A percentile compares a stretch with the other conserved stretches of the same genome.
These are phyloP conservation scores for Alliaria petiolata DNA, from an alignment of 345 rosid genomes.

Conservation along the genomic window DNA sequence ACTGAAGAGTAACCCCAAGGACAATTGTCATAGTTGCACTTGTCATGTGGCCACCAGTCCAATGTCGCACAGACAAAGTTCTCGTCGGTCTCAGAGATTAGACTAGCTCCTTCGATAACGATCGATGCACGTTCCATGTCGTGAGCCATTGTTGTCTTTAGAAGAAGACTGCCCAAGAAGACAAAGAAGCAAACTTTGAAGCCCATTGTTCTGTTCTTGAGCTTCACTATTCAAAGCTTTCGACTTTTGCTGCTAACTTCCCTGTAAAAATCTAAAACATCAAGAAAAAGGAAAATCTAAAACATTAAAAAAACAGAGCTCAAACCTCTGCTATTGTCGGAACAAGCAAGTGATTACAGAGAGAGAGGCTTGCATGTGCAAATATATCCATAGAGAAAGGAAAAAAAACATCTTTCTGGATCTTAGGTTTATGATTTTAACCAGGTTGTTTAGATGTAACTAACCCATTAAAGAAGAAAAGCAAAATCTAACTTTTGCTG, in stretches of 20 bases:
- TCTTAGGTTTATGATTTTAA: background rate
- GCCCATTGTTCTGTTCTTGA: constrained; percentile 38
- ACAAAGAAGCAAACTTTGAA: constrained; percentile 33
- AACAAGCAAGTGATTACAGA: constrained; percentile 17
- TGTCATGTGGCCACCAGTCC: constrained; percentile 99
- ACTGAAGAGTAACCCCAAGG: constrained; percentile 91
- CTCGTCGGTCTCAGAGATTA: constrained; percentile 62
- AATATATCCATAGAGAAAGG: background rate
- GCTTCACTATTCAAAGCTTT: constrained; percentile 20
- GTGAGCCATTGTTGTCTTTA: constrained; percentile 32
- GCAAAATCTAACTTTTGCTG: background rate
- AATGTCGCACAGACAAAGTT: constrained; percentile 86
- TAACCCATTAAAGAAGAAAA: background rate
- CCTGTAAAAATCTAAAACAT: background rate
- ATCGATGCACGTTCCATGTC: constrained; percentile 43
- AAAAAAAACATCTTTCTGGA: background rate
- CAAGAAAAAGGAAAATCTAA: background rate
- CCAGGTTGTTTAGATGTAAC: constrained; percentile 5
- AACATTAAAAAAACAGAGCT: constrained; percentile 8
- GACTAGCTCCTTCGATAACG: constrained; percentile 48
- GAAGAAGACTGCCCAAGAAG: constrained; percentile 43
- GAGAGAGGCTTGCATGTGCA: constrained; percentile 17
- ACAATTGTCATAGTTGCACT: constrained; percentile 85
- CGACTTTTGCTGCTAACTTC: background rate
- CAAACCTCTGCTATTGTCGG: constrained; percentile 16